Percentiles rank a stretch among this genome's conserved stretches.
These are phyloP conservation scores for Fusarium chlamydosporum DNA, from an alignment of 2,329 filamentous ascomycete genomes.

Conservation along the genomic window DNA sequence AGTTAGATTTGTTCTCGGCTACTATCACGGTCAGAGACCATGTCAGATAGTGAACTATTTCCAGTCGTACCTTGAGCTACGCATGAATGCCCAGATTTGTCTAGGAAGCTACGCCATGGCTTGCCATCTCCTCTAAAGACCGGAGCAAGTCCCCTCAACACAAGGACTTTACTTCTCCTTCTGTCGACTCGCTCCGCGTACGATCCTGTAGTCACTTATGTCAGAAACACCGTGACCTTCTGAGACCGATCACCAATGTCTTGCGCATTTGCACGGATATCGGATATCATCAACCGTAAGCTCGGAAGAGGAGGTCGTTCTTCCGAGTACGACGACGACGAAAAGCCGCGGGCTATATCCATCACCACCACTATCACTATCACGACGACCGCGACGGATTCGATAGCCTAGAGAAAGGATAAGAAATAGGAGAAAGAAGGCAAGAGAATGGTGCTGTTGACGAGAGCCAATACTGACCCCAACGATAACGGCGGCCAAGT, in stretches of 20 bases:
- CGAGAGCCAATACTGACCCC: slow-evolving; percentile 9
- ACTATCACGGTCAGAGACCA: not conserved
- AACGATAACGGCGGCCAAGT: slow-evolving; percentile 18
- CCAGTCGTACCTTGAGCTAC: not conserved
- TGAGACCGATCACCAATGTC: slow-evolving; percentile 24
- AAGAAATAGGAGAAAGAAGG: not conserved
- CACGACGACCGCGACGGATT: slow-evolving; percentile 28
- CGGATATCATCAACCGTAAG: slow-evolving; percentile 41
- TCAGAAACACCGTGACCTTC: slow-evolving; percentile 1
- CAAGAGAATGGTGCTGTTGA: slow-evolving; percentile 21
- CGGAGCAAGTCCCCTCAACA: not conserved
- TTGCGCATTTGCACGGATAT: slow-evolving; percentile 40
- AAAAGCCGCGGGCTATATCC: slow-evolving; percentile 36
- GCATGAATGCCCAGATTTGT: slow-evolving; percentile 1
- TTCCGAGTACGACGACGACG: slow-evolving; percentile 28
- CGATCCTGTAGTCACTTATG: slow-evolving; percentile 2
- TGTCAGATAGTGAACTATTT: not conserved
- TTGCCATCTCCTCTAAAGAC: slow-evolving; percentile 22
- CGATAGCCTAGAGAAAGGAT: slow-evolving; percentile 6
- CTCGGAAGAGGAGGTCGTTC: slow-evolving; percentile 37
- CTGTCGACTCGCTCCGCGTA: not conserved
- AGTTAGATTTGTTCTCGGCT: slow-evolving; percentile 6
- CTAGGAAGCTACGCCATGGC: slow-evolving; percentile 17
- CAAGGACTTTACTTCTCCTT: not conserved
- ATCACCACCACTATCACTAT: slow-evolving; percentile 41